Base-by-base conservation (phyloP, 2,329 filamentous ascomycete species). In the Aspergillus fischeri region DNA sequence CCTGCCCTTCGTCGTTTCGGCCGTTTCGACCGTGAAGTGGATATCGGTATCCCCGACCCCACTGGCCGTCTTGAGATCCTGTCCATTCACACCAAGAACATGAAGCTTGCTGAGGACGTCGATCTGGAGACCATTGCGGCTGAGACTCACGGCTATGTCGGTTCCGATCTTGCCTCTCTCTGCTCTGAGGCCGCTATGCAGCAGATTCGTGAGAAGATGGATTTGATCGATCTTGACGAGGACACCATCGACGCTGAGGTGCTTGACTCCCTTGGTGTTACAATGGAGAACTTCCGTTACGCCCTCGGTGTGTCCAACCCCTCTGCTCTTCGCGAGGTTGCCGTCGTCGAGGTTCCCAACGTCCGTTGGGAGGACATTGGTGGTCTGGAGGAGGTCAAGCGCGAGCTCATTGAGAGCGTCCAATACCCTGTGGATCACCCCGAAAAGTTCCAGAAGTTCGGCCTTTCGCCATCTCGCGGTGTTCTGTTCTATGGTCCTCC, bases 131-230 rank as follows among this genome's bases (percentile, higher is more conserved):
- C 92, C 71, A 97, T 99, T 71, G 94, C 94, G 54, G 86, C 94
- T 29, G 94, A 99, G 82, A 99, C 94, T 49, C 94, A 99, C 81
- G 94, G 94, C 80, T 99, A 97, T 70, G 94, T 99, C 65, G 94
- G 94, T 82, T 97, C 94, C 32, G 94, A 99, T 88, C 83, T 99
- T 76, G 94, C 94, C 58, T 96, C 94, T 29, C 91, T 99, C 60
- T 99, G 94, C 81, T 99, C 94, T 6, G 94, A 99, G 80, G 94
- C 94, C 73, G 94, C 94, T 63, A 99, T 99, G 94, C 94, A 99
- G 78, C 94, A 99, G 81, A 99, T 99, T 78, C 93, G 94, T 81
- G 94, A 99, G 81, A 99, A 99, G 89, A 99, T 99, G 94, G 94
- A 99, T 74, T 86, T 99, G 63, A 99, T 99, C 67, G 94, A 99